These are phyloP conservation scores for Candida morakotiae DNA, from an alignment of 805 yeast species.

Conservation along the genomic window DNA sequence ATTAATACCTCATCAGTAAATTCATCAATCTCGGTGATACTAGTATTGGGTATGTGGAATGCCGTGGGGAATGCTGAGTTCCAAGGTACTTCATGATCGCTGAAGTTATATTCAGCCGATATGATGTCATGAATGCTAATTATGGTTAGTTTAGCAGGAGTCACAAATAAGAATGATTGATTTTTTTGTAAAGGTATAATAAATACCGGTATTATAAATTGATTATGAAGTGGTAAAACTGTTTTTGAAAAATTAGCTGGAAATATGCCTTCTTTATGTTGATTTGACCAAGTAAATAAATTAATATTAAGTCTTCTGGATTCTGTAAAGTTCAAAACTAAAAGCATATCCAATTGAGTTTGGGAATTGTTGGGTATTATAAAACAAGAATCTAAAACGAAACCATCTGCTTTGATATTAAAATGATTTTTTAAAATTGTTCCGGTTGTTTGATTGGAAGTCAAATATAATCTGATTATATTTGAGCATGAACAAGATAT, in stretches of 20 bases:
- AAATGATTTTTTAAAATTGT: conserved; percentile 32
- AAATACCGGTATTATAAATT: conserved; percentile 40
- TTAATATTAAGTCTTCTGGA: conserved; percentile 32
- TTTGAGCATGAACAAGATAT: conserved; percentile 35
- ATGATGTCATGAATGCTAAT: conserved; percentile 42
- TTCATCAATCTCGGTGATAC: conserved; percentile 11
- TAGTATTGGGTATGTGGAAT: conserved; percentile 23
- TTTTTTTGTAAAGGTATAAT: conserved; percentile 34
- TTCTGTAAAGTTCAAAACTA: conserved; percentile 34
- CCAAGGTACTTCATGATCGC: conserved; percentile 15
- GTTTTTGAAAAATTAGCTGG: conserved; percentile 24
- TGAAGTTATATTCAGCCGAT: conserved; percentile 43
- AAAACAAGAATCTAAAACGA: conserved; percentile 39
- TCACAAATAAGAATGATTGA: conserved; percentile 36
- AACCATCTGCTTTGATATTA: conserved; percentile 40
- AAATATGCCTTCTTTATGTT: conserved; percentile 19
- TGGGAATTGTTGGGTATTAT: conserved; percentile 29
- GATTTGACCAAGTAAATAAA: conserved; percentile 38
- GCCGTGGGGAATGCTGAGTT: conserved; percentile 36
- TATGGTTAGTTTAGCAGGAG: conserved; percentile 26
- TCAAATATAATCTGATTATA: conserved; percentile 34
- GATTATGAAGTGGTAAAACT: conserved; percentile 35
- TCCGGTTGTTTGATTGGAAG: conserved; percentile 34
- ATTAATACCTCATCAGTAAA: conserved; percentile 24
- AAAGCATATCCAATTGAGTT: conserved; percentile 18